Base-by-base conservation (phyloP, 2,329 filamentous ascomycete species). In the Ophiostoma sp. region DNA sequence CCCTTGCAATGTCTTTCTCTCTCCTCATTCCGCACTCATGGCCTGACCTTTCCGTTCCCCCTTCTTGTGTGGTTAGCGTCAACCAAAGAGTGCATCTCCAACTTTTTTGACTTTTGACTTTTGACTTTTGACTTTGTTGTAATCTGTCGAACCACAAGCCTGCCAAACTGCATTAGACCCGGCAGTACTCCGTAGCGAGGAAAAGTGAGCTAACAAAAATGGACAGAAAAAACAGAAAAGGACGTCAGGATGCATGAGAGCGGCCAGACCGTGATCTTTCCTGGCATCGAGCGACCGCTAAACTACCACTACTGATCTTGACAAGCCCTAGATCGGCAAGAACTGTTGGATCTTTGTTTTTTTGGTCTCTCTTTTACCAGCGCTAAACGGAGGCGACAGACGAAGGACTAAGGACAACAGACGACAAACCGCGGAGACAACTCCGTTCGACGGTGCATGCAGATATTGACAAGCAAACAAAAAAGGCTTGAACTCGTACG, bases 151-250 rank as follows among this genome's bases (percentile, higher is more conserved):
- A 28, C 19, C 61, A 66, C 11, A 4, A 7, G 12, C 11, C 39
- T 28, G 39, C 63, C 22, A 28, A 15, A 66, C 36, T 25, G 39
- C 63, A 66, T 48, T 66, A 48, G 39, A 31, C 63, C 39, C 63
- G 63, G 63, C 63, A 31, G 63, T 66, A 66, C 63, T 66, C 63
- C 63, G 63, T 66, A 66, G 63, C 63, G 63, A 66, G 11, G 11
- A 28, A 25, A 8, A 7, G 3, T n/a, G 15, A 15, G 8, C 50
- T 3, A 11, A 17, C 19, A 42, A 48, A 48, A 2, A 48, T 2
- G 2, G 15, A 22, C 7, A 1, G 6, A 59, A 33, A 28, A 3
- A 19, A 11, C 12, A 5, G 3, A 15, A 59, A 36, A n/a, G 57
- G 28, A 36, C 31, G 57, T 36, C 57, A 19, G 17, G 12, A 36